Evolutionary conservation across 495 filamentous ascomycete species (phyloP).

Genomic region (Polyplosphaeria fusca): DNA sequence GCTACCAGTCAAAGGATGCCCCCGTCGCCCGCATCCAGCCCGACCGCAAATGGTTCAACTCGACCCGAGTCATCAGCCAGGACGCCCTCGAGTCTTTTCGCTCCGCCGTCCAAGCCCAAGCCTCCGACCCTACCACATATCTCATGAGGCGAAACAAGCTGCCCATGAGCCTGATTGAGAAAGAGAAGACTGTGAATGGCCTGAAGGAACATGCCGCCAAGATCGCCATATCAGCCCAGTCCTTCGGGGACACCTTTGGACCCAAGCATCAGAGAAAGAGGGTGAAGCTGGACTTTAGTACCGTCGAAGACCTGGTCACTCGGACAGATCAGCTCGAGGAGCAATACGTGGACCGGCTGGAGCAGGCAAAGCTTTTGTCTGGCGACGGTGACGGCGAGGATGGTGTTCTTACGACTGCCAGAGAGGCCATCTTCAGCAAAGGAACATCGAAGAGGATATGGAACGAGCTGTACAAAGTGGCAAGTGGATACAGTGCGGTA

Average conservation of each 20-base stretch:
- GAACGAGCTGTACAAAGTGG: constrained; percentile 84
- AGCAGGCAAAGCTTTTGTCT: constrained; percentile 67
- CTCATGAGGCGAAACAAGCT: constrained; percentile 93
- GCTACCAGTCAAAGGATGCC: constrained; percentile 73
- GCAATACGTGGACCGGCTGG: constrained; percentile 69
- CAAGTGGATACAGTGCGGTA: neutral
- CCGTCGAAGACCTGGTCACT: constrained; percentile 75
- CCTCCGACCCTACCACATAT: constrained; percentile 86
- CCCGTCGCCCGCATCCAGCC: constrained; percentile 90
- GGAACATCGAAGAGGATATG: constrained; percentile 93
- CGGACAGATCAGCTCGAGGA: constrained; percentile 74
- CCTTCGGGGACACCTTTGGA: constrained; percentile 87
- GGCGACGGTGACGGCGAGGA: constrained; percentile 49
- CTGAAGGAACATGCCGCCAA: constrained; percentile 91
- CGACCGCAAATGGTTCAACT: constrained; percentile 83
- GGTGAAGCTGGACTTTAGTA: constrained; percentile 78
- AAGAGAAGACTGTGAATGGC: constrained; percentile 66
- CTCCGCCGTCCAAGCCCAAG: constrained; percentile 85
- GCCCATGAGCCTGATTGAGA: constrained; percentile 75
- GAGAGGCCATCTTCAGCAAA: constrained; percentile 89
- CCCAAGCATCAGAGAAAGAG: constrained; percentile 90
- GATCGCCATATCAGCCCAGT: constrained; percentile 82
- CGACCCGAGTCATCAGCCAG: constrained; percentile 67
- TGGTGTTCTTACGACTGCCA: constrained; percentile 60
- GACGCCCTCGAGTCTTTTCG: constrained; percentile 77